phyloP scores from a whole-genome alignment of 257 asterid genomes.

The Solanum medicagineum region DNA sequence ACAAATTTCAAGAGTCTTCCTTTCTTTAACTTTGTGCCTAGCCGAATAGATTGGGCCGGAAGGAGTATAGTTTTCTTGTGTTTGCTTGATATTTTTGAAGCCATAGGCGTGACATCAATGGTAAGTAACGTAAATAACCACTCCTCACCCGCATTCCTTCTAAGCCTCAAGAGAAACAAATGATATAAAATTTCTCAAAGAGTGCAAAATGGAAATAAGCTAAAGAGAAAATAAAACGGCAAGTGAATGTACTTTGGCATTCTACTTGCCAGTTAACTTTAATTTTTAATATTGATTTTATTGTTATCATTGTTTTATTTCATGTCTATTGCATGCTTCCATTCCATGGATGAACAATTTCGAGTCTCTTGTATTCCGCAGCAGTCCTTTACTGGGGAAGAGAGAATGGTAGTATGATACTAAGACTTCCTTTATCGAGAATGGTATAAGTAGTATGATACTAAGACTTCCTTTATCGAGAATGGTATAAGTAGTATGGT shows the following conservation, averaged over 20 bases:
- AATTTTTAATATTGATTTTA: not conserved
- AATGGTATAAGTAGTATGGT: not conserved
- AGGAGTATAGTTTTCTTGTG: not conserved
- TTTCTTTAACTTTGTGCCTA: not conserved
- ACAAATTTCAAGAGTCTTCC: not conserved
- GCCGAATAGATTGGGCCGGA: not conserved
- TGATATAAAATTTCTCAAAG: not conserved
- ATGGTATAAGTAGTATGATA: not conserved
- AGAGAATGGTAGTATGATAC: not conserved
- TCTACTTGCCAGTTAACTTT: not conserved
- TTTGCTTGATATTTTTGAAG: not conserved
- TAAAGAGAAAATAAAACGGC: not conserved
- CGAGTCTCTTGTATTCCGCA: not conserved
- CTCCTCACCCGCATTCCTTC: not conserved
- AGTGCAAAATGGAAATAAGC: not conserved
- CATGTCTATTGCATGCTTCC: not conserved
- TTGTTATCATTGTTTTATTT: not conserved
- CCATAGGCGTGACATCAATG: not conserved
- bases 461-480: not conserved
- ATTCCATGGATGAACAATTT: not conserved
- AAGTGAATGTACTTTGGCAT: not conserved
- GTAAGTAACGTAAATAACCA: not conserved
- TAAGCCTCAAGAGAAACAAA: not conserved
- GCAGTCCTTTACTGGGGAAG: not conserved
- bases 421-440: not conserved